Evolutionary conservation across 2,329 filamentous ascomycete genomes (phyloP).

Genomic region (Talaromyces sp.): DNA sequence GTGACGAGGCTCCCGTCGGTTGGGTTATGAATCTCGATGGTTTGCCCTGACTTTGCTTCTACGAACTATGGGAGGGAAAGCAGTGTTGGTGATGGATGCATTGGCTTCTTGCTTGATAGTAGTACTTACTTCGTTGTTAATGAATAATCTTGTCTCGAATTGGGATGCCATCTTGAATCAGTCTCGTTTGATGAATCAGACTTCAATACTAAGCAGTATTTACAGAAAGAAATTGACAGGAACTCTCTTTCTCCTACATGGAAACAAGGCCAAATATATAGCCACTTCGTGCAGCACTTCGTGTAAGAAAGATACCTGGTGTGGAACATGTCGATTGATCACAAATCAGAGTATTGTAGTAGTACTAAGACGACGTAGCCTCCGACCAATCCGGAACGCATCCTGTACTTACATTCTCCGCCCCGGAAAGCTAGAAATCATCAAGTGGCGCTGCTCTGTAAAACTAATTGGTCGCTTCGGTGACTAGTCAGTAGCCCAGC

Average conservation of each 20-base stretch:
- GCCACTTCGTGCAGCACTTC: background rate
- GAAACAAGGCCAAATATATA: background rate
- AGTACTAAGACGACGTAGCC: background rate
- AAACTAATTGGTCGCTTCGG: too few relatives aligned
- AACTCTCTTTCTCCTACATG: too few relatives aligned
- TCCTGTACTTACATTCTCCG: background rate
- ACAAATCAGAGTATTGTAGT: background rate
- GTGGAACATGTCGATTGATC: background rate
- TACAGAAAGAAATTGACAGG: background rate
- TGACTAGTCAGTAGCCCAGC: too few relatives aligned
- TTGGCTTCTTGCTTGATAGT: too few relatives aligned
- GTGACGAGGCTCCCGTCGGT: conserved; percentile 32
- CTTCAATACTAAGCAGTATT: too few relatives aligned
- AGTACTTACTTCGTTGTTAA: conserved; percentile 47
- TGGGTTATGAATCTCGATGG: conserved; percentile 46
- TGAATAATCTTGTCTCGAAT: conserved; percentile 38
- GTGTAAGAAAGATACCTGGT: background rate
- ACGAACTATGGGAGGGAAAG: conserved; percentile 33
- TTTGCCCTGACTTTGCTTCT: conserved; percentile 45
- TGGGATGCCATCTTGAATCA: background rate
- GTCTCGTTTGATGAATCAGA: background rate
- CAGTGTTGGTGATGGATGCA: background rate
- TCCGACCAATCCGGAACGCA: background rate
- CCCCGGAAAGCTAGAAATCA: background rate
- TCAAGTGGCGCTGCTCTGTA: too few relatives aligned